Conservation (phyloP, 192 early-diverging fungal genomes). For the Podila epigama region DNA sequence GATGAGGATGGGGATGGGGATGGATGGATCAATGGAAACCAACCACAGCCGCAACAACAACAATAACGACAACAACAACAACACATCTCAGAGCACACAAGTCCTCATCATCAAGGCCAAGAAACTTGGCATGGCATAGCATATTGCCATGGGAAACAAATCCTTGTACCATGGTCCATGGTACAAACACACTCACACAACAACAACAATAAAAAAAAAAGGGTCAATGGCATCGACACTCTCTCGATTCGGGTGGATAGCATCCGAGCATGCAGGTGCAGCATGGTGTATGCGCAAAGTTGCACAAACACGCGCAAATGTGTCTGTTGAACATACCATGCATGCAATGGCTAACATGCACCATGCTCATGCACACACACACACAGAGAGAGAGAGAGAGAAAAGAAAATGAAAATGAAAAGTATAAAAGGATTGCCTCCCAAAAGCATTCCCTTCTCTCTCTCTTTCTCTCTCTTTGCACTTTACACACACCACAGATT, state of each 20-base stretch:
- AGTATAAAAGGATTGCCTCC: neutral
- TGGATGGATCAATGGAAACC: too few species aligned
- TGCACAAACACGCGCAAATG: neutral
- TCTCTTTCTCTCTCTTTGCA: conserved; percentile 4
- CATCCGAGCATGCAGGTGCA: neutral
- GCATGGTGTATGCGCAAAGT: neutral
- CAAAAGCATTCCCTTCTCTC: neutral
- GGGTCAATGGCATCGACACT: neutral
- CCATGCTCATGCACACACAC: neutral
- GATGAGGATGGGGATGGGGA: too few species aligned
- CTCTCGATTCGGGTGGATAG: neutral
- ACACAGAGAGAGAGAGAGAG: neutral
- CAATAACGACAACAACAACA: too few species aligned
- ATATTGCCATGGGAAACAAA: neutral
- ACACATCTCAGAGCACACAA: neutral
- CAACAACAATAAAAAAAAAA: neutral
- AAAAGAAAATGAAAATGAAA: neutral
- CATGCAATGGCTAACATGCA: too few species aligned
- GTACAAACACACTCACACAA: too few species aligned
- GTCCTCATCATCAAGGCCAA: neutral
- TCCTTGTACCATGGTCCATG: neutral
- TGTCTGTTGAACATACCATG: too few species aligned
- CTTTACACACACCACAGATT: neutral
- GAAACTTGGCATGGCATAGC: neutral
- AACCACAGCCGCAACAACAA: too few species aligned